Percentiles rank a stretch among this genome's conserved stretches.
Evolutionary conservation across 1,284 basidiomycete species (phyloP).

Genomic region (Marasmius tenuissimus): DNA sequence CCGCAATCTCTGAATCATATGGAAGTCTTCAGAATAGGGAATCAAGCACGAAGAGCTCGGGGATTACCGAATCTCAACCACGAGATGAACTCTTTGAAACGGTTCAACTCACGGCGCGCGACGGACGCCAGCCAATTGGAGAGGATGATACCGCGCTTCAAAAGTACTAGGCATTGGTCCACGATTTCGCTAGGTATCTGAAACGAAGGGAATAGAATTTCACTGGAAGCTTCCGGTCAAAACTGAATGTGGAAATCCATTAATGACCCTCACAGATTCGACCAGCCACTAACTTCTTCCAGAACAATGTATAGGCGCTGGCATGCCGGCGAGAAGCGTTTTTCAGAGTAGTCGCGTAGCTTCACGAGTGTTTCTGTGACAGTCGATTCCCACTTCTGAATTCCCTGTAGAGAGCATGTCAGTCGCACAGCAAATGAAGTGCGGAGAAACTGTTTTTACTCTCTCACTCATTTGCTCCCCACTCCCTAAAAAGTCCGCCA

Average conservation of each 20-base stretch:
- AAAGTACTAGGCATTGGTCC: slow-evolving; percentile 48
- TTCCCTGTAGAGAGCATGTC: slow-evolving; percentile 44
- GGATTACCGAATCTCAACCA: slow-evolving; percentile 70
- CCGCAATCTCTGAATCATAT: slow-evolving; percentile 30
- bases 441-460: slow-evolving; percentile 37
- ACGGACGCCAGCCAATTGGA: slow-evolving; percentile 66
- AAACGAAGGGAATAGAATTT: slow-evolving; percentile 47
- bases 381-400: slow-evolving; percentile 78
- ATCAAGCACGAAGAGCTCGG: not conserved
- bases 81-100: slow-evolving; percentile 76
- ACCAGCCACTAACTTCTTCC: slow-evolving; percentile 77
- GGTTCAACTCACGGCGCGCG: slow-evolving; percentile 63
- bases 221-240: slow-evolving; percentile 31
- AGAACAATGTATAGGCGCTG: slow-evolving; percentile 74
- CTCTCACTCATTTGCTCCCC: slow-evolving; percentile 79
- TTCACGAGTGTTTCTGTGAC: slow-evolving; percentile 68
- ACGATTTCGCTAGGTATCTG: slow-evolving; percentile 52
- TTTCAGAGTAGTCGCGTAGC: slow-evolving; percentile 71
- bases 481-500: slow-evolving; percentile 73
- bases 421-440: slow-evolving; percentile 7
- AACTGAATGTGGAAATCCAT: slow-evolving; percentile 2
- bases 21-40: slow-evolving; percentile 15
- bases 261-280: slow-evolving; percentile 55
- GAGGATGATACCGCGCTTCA: slow-evolving; percentile 57
- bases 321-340: slow-evolving; percentile 67